These are phyloP conservation scores for Pseudogymnoascus sp. DNA, from an alignment of 2,329 filamentous ascomycete species.

Conservation along the genomic window DNA sequence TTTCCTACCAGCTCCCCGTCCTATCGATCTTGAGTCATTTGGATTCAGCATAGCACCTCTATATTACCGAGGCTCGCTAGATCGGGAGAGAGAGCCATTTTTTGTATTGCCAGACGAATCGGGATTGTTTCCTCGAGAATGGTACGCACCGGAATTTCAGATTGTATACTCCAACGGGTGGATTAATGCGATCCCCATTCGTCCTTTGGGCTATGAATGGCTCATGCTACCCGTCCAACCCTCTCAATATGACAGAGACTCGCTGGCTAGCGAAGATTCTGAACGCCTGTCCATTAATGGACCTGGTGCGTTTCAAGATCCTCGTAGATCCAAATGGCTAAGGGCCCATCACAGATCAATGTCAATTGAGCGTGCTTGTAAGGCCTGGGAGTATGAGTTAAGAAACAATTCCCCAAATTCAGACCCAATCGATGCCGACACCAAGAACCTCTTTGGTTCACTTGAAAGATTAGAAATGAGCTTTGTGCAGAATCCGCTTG, in stretches of 20 bases:
- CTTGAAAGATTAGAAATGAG: background rate
- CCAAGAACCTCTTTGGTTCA: background rate
- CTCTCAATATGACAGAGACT: background rate
- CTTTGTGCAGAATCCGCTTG: background rate
- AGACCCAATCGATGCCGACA: background rate
- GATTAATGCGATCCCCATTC: background rate
- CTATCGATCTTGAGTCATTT: background rate
- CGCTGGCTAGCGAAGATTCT: background rate
- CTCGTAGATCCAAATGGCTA: background rate
- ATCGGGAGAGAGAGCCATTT: background rate
- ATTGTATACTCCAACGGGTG: background rate
- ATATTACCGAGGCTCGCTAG: background rate
- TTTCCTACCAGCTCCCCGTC: background rate
- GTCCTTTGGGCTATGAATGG: background rate
- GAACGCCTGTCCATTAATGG: background rate
- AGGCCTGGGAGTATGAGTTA: background rate
- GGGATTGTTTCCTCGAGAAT: background rate
- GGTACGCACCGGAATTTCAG: background rate
- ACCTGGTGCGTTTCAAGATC: background rate
- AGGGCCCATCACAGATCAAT: background rate
- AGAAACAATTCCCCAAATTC: background rate
- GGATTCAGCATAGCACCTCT: background rate
- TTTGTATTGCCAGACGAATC: background rate
- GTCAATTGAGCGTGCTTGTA: background rate
- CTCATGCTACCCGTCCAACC: background rate